phyloP scores from a whole-genome alignment of 805 yeast genomes.

The Metschnikowia amazonensis region DNA sequence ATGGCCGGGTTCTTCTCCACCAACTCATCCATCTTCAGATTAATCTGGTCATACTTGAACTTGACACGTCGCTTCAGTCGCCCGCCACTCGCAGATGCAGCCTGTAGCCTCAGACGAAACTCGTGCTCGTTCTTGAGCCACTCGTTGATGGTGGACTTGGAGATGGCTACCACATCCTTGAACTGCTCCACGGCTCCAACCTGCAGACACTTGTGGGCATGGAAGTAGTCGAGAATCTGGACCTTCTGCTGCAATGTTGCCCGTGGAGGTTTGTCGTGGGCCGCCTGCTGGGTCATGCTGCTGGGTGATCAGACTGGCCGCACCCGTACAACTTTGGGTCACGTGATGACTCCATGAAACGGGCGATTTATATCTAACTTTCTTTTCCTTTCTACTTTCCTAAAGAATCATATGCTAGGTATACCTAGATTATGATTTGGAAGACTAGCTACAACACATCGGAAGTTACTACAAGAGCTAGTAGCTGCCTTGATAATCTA shows the following conservation, averaged over 20 bases:
- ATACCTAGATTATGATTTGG: too few relatives aligned
- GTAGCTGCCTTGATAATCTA: too few relatives aligned
- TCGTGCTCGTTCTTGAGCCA: slow-evolving; percentile 57
- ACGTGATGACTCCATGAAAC: too few relatives aligned
- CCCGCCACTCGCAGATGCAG: slow-evolving; percentile 30
- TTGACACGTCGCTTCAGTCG: slow-evolving; percentile 40
- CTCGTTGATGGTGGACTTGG: slow-evolving; percentile 58
- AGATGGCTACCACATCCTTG: slow-evolving; percentile 47
- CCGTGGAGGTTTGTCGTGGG: slow-evolving; percentile 33
- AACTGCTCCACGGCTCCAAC: slow-evolving; percentile 54
- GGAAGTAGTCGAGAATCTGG: slow-evolving; percentile 50
- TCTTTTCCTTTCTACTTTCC: too few relatives aligned
- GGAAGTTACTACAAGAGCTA: too few relatives aligned
- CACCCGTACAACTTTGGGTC: background rate
- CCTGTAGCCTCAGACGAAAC: slow-evolving; percentile 39
- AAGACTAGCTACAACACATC: too few relatives aligned
- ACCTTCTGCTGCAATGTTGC: slow-evolving; percentile 60
- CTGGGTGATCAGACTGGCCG: background rate
- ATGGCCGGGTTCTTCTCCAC: slow-evolving; percentile 48
- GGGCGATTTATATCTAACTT: too few relatives aligned
- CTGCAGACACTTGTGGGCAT: slow-evolving; percentile 48
- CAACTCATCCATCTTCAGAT: slow-evolving; percentile 54
- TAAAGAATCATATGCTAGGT: too few relatives aligned
- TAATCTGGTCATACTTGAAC: slow-evolving; percentile 55
- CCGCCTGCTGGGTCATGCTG: background rate